Evolutionary conservation across 2,329 filamentous ascomycete genomes (phyloP).

Genomic region (Neurospora sp.): DNA sequence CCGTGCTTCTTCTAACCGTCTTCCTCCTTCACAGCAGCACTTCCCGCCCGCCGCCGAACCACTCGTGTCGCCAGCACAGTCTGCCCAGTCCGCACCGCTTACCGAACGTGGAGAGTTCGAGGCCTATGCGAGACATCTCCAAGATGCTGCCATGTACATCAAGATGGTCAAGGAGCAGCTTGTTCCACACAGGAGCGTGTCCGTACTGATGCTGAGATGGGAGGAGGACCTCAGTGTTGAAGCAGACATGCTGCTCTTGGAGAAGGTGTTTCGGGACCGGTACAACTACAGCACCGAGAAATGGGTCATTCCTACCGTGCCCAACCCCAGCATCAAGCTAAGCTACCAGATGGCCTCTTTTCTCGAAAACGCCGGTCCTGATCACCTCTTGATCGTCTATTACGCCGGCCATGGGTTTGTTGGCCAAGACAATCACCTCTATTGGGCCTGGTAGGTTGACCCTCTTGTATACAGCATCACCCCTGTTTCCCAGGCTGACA

Average conservation of each 20-base stretch:
- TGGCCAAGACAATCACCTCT: constrained; percentile 50
- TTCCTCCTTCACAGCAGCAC: neutral
- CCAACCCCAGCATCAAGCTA: constrained; percentile 52
- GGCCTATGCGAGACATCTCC: constrained; percentile 55
- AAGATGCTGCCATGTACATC: constrained; percentile 59
- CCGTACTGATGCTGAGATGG: constrained; percentile 52
- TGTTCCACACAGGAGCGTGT: constrained; percentile 41
- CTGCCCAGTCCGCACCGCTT: constrained; percentile 6
- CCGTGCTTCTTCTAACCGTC: neutral
- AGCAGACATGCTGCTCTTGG: constrained; percentile 43
- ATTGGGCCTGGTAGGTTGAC: constrained; percentile 54
- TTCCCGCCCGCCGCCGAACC: neutral
- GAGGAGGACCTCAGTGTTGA: constrained; percentile 48
- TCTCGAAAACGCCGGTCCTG: constrained; percentile 45
- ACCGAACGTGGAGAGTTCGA: constrained; percentile 52
- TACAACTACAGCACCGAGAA: constrained; percentile 52
- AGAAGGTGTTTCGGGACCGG: constrained; percentile 47
- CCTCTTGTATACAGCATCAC: neutral
- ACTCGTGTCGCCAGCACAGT: neutral
- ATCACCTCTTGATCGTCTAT: constrained; percentile 55
- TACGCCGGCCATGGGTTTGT: constrained; percentile 54
- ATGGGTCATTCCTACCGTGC: constrained; percentile 50
- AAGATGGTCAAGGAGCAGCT: constrained; percentile 46
- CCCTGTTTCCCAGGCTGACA: constrained; percentile 11
- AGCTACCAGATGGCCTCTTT: constrained; percentile 51